These are phyloP conservation scores for Fraxinus angustifolia DNA, from an alignment of 305 asterid species.

Conservation along the genomic window DNA sequence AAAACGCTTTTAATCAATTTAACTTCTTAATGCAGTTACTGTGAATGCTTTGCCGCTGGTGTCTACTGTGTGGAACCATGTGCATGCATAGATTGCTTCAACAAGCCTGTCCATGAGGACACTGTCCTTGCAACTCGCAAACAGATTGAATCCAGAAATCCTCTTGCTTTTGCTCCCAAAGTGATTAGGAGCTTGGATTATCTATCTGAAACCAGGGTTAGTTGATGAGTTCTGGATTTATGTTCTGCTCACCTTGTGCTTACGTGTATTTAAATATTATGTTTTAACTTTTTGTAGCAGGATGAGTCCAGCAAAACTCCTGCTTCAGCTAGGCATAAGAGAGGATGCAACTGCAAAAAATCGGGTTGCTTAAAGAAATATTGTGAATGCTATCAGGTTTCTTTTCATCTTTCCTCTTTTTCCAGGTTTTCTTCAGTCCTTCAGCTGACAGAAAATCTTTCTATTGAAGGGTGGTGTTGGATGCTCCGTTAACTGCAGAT, in stretches of 20 bases:
- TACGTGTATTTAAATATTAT: not conserved
- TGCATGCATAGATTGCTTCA: conserved; percentile 89
- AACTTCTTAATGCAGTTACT: conserved; percentile 57
- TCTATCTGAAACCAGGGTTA: conserved; percentile 51
- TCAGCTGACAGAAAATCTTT: conserved; percentile 27
- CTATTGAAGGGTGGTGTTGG: conserved; percentile 83
- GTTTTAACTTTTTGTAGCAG: conserved; percentile 30
- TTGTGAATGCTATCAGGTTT: conserved; percentile 99
- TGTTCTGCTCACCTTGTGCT: not conserved
- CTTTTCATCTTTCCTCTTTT: conserved; percentile 9
- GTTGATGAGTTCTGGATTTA: conserved; percentile 14
- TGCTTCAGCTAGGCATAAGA: conserved; percentile 94
- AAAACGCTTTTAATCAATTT: not conserved
- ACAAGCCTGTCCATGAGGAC: conserved; percentile 87
- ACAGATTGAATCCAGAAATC: conserved; percentile 92
- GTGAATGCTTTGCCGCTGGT: conserved; percentile 99
- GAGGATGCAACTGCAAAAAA: conserved; percentile 99
- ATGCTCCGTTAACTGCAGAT: conserved; percentile 92
- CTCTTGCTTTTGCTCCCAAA: conserved; percentile 98
- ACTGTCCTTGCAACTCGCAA: conserved; percentile 93
- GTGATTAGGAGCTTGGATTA: conserved; percentile 71
- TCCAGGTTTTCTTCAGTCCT: conserved; percentile 3
- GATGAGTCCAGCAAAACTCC: conserved; percentile 86
- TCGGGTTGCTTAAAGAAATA: conserved; percentile 95
- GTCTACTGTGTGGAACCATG: conserved; percentile 96